Base-by-base conservation (phyloP, 257 asterid genomes). In the Solanum tacnaense region DNA sequence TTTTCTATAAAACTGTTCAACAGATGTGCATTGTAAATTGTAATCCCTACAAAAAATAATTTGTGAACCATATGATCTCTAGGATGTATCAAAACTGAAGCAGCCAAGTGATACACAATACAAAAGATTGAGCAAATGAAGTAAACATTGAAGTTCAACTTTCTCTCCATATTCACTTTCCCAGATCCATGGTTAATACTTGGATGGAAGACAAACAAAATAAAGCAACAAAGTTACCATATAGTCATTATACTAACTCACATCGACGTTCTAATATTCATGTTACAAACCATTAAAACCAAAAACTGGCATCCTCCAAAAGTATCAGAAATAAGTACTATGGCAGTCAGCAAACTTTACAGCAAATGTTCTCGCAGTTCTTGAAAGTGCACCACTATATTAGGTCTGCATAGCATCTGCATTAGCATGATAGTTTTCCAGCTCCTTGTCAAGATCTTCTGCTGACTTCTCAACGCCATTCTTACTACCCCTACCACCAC, bases 401-500 rank as follows among this genome's bases (percentile, higher is more conserved):
- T 81, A 81, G 39, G 68, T 81, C 18, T 81, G 68, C 85, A 81
- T 81, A 46, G 68, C 39, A 0, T 81, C 93, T 8, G 97, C 96
- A 29, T 90, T 94, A 2, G 95, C 91, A 58, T 95, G 97, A 58
- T 94, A 95, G 82, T 79, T 91, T 68, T 95, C 97, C 31, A 95
- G 91, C 86, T 95, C 98, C 90, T 92, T 95, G 92, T 95, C 96
- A 52, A 95, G 96, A 3, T 95, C 93, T 71, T 93, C 97, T 15
- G 95, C 98, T 7, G 97, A 92, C 90, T 92, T 94, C 60, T 89
- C 94, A 49, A 70, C 84, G 13, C 32, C 67, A 76, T 90, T 92
- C 93, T 93, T 94, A n/a, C 71, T 85, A 90, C 94, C 89, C 5
- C 84, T 89, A 13, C 91, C 94, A 10, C 95, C 95, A 87, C 92